Base-by-base conservation (phyloP, 176 grass and related monocot genomes). In the Musa acuminata region DNA sequence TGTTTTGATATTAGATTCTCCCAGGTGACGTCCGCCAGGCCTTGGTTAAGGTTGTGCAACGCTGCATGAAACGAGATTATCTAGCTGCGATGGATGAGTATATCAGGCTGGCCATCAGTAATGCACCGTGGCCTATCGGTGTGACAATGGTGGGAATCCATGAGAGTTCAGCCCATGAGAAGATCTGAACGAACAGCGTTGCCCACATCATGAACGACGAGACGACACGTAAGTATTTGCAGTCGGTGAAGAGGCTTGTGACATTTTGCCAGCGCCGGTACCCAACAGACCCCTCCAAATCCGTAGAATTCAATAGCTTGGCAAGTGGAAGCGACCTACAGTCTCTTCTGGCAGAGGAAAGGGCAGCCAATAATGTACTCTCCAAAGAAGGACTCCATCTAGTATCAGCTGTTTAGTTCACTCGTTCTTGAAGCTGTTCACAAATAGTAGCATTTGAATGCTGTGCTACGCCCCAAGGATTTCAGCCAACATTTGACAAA, bases 81-180 rank as follows among this genome's bases (percentile, higher is more conserved):
- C 87, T 94, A 49, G 86, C 87, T 66, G 95, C 91, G 53, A 99
- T 91, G 91, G 91, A 99, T 52, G 84, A 81, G 71, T 99, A 95
- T 73, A 95, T 95, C 67, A 94, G 94, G 73, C 70, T 99, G 43
- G 86, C 88, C 19, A 99, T 99, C 71, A 91, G 95, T 20, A 99
- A 99, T 21, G 88, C 91, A 27, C 96, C 91, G 19, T 99, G 88
- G 88, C 96, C 96, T 52, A 94, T 99, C 66, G 91, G 96, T 67
- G 91, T 99, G 57, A 95, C 96, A 49, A 99, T 94, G 91, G 95
- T 99, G 76, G 91, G 86, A 55, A 94, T 94, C 84, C 96, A 95
- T 3, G 91, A 99, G 78, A 91, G 91, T 78, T 99, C 86, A 5
- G 91, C 91, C 0, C 88, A 86, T 55, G 88, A 94, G 81, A 99